Base-by-base conservation (phyloP, 192 early-diverging fungal species). In the Backusella australiensis region DNA sequence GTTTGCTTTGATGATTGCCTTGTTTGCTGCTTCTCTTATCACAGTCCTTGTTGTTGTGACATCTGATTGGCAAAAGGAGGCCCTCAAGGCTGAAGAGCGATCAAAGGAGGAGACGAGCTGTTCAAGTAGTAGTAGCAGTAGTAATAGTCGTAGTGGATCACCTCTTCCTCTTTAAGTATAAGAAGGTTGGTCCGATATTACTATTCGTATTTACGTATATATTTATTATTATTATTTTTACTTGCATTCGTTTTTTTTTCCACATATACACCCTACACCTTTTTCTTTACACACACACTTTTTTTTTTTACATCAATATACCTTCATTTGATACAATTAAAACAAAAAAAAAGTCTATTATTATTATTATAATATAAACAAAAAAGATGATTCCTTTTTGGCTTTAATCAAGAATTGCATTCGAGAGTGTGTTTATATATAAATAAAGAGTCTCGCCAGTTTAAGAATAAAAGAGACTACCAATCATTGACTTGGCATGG, bases 401-500 rank as follows among this genome's bases (percentile, higher is more conserved):
- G 21, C 23, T 23, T 59, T 63, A 59, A 29, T 63, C 56, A 63
- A 63, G 2, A 9, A 26, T 21, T 21, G 7, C n/a, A 56, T 7
- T 19, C 23, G 6, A 56, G 29, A 1, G 9, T 12, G 32, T 32
- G 32, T 32, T 32, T 32, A 63, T 63, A 29, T 63, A 63, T 29
- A 63, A 59, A 59, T 21, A 59, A 59, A 26, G 3, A 15, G 42
- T 17, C 3, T 14, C 4, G 15, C 12, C 42, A 15, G 42, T 44
- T n/a, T 3, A 71, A 71, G 41, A 34, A 29, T 41, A 36, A 32
- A 15, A 8, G 17, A 2, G 8, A 14, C 59, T 82, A 85, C 83
- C 83, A 85, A 15, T 87, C 74, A 67, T 75, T 81, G 3, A 87
- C 84, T 35, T 80, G 75, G 74, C 86, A 87, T 12, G 84, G 78